Evolutionary conservation across 768 basidiomycete genomes (phyloP), one percentile per base, ranked within the genome.

Genomic region (Trametes cubensis): DNA sequence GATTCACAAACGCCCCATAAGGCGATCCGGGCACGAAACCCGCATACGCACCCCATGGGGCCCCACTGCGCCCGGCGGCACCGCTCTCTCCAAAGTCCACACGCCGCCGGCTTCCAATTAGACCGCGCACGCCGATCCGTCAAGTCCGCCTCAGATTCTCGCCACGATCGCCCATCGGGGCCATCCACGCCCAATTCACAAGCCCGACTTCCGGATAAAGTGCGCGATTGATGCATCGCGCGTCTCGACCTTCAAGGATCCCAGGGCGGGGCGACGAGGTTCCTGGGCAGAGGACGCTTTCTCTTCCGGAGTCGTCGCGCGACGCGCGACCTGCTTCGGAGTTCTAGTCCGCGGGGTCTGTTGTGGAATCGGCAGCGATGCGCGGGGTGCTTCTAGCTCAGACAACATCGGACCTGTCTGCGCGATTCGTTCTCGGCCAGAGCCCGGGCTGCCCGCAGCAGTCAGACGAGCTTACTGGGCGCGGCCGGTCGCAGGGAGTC

Each of bases 91-190:
- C 34, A 34, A 11, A 6, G 34, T 10, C 5, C 34, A 34, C 34
- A 34, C 21, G 25, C 59, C 59, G 44, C 52, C 59, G 59, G 59
- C 59, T 30, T 54, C 52, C 59, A 60, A 54, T n/a, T n/a, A n/a
- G n/a, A n/a, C 28, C 28, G 28, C 28, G 28, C 28, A 30, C 34
- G 46, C 30, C 14, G 34, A 44, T 46, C 51, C 40, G 34, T 34
- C 34, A 34, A 17, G 13, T 26, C 41, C 44, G 25, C 51, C 42
- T 20, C 41, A 28, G 42, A 53, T 46, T 34, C 46, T 34, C 30
- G 38, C 39, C 18, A 49, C 44, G 59, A 60, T 60, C 52, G 44
- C 52, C 59, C 51, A 60, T 60, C 59, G 11, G 23, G 38, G 51
- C 51, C 34, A 39, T 39, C 30, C 41, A 10, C 23, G 15, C 25